Conservation (phyloP, 2,329 filamentous ascomycete genomes). For the Huntiella decipiens region DNA sequence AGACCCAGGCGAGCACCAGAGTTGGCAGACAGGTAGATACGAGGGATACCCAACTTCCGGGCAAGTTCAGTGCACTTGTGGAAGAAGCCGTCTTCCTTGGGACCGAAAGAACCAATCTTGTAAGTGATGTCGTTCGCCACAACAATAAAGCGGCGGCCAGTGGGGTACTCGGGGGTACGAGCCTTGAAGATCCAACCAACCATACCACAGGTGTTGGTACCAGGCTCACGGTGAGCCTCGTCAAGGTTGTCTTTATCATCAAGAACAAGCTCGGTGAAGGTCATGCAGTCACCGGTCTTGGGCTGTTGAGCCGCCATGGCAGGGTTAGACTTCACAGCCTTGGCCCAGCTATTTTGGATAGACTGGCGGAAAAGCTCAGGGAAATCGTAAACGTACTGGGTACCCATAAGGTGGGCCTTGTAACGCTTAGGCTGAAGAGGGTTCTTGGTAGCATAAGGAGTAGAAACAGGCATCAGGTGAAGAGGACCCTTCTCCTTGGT, state of each 20-base stretch:
- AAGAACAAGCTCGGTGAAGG: conserved; percentile 82
- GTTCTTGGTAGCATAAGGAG: conserved; percentile 94
- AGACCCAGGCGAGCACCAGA: conserved; percentile 94
- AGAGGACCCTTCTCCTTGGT: conserved; percentile 89
- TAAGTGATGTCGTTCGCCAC: conserved; percentile 99
- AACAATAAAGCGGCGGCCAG: conserved; percentile 80
- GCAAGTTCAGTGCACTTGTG: conserved; percentile 96
- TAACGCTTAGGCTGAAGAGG: conserved; percentile 97
- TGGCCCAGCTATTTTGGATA: conserved; percentile 84
- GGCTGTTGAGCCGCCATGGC: conserved; percentile 65
- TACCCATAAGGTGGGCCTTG: conserved; percentile 98
- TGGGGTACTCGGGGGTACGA: conserved; percentile 86
- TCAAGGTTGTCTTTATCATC: conserved; percentile 84
- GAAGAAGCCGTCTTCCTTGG: conserved; percentile 95
- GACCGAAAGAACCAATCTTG: conserved; percentile 96
- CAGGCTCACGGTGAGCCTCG: conserved; percentile 86
- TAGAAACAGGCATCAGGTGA: conserved; percentile 78
- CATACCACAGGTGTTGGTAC: conserved; percentile 94
- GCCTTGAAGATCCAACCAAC: conserved; percentile 94
- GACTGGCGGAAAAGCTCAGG: conserved; percentile 97
- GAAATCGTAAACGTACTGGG: conserved; percentile 99
- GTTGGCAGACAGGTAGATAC: conserved; percentile 96
- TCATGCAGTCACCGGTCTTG: conserved; percentile 72
- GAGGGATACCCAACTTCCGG: conserved; percentile 81
- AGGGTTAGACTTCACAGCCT: conserved; percentile 54